These are phyloP conservation scores for Nakazawaea ernobii DNA, from an alignment of 805 yeast species.

Conservation along the genomic window DNA sequence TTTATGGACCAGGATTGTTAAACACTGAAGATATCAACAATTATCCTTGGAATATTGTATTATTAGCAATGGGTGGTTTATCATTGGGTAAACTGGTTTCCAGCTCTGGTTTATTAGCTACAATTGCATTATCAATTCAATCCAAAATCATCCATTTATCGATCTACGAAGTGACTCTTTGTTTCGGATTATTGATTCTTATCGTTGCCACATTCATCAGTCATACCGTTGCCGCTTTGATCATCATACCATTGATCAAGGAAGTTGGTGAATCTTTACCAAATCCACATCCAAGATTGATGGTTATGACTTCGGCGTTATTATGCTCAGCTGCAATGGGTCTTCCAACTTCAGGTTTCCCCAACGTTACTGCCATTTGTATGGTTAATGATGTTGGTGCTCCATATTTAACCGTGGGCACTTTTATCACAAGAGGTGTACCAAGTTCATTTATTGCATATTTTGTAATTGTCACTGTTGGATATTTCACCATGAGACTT, in stretches of 20 bases:
- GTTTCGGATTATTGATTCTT: slow-evolving; percentile 78
- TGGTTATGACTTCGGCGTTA: slow-evolving; percentile 60
- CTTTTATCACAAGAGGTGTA: slow-evolving; percentile 86
- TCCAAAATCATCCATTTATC: slow-evolving; percentile 58
- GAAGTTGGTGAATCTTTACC: slow-evolving; percentile 77
- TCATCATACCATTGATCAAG: slow-evolving; percentile 82
- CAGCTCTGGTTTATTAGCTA: slow-evolving; percentile 76
- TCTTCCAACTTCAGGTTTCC: slow-evolving; percentile 94
- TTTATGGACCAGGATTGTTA: slow-evolving; percentile 86
- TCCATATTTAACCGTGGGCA: slow-evolving; percentile 80
- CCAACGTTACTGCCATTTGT: slow-evolving; percentile 95
- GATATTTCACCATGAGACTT: slow-evolving; percentile 65
- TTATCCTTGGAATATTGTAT: slow-evolving; percentile 94
- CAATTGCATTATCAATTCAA: slow-evolving; percentile 72
- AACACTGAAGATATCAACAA: slow-evolving; percentile 90
- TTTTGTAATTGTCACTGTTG: slow-evolving; percentile 66
- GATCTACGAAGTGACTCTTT: slow-evolving; percentile 63
- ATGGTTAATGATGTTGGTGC: slow-evolving; percentile 90
- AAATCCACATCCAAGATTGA: slow-evolving; percentile 78
- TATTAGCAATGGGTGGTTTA: slow-evolving; percentile 96
- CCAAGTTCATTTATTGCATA: slow-evolving; percentile 81
- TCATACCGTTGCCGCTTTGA: slow-evolving; percentile 95
- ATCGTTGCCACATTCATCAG: slow-evolving; percentile 92
- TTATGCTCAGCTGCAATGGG: slow-evolving; percentile 97
- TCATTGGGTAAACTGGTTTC: slow-evolving; percentile 94